A percentile compares a stretch with the other conserved stretches of the same genome.
Evolutionary conservation across 768 basidiomycete genomes (phyloP).

Genomic region (Rhodotorula taiwanensis): DNA sequence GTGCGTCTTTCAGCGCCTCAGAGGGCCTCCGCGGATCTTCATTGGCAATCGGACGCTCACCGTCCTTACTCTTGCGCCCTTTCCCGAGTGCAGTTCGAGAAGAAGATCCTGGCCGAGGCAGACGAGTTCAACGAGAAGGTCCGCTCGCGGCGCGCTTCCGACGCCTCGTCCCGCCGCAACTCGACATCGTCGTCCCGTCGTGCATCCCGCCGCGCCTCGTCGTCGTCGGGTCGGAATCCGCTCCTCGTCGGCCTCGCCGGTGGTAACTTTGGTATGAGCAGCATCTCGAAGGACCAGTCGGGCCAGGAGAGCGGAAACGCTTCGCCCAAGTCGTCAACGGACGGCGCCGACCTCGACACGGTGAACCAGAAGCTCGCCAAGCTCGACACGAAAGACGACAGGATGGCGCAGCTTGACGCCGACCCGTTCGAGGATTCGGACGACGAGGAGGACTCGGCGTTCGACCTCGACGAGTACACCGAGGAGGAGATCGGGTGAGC

Average conservation of each 20-base stretch:
- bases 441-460: slow-evolving; percentile 53
- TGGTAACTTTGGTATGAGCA: slow-evolving; percentile 34
- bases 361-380: slow-evolving; percentile 26
- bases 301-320: background rate
- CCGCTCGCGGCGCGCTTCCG: slow-evolving; percentile 46
- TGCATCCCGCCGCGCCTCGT: slow-evolving; percentile 14
- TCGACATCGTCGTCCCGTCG: slow-evolving; percentile 35
- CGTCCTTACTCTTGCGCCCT: no score
- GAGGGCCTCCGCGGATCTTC: no score
- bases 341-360: slow-evolving; percentile 29
- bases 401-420: slow-evolving; percentile 36
- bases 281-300: slow-evolving; percentile 7
- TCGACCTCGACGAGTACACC: slow-evolving; percentile 44
- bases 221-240: slow-evolving; percentile 25
- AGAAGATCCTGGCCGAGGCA: slow-evolving; percentile 60
- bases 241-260: slow-evolving; percentile 31
- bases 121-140: slow-evolving; percentile 56
- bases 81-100: slow-evolving; percentile 49
- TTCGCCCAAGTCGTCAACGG: background rate
- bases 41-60: no score
- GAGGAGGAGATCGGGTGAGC: slow-evolving; percentile 34
- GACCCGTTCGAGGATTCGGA: slow-evolving; percentile 40
- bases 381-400: slow-evolving; percentile 8
- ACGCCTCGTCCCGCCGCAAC: slow-evolving; percentile 28
- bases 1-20: slow-evolving; percentile 17